phyloP scores from a whole-genome alignment of 805 yeast species.

The Zygotorulaspora florentina region DNA sequence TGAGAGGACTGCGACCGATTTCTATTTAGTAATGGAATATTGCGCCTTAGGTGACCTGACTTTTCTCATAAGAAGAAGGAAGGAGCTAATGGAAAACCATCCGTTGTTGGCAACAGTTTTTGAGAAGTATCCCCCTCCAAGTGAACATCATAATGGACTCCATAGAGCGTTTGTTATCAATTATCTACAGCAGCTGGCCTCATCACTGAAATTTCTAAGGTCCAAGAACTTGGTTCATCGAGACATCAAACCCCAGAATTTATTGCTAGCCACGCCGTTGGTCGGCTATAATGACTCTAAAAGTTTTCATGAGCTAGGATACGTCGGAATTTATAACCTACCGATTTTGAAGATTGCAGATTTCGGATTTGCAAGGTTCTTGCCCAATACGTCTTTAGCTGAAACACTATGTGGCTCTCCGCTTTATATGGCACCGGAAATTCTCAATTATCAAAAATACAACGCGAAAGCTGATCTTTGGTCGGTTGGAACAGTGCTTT shows the following conservation, averaged over 20 bases:
- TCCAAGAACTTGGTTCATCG: slow-evolving; percentile 84
- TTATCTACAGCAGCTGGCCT: slow-evolving; percentile 79
- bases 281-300: slow-evolving; percentile 46
- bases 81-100: slow-evolving; percentile 65
- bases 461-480: slow-evolving; percentile 96
- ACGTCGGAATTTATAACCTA: slow-evolving; percentile 78
- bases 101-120: slow-evolving; percentile 75
- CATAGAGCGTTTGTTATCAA: slow-evolving; percentile 75
- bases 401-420: slow-evolving; percentile 98
- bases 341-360: slow-evolving; percentile 94
- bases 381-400: slow-evolving; percentile 91
- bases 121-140: slow-evolving; percentile 78
- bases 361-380: slow-evolving; percentile 93
- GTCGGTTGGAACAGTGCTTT: slow-evolving; percentile 96
- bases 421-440: slow-evolving; percentile 98
- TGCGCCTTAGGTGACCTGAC: slow-evolving; percentile 94
- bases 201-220: slow-evolving; percentile 79
- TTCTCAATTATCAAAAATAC: slow-evolving; percentile 87
- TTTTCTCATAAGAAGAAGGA: slow-evolving; percentile 73
- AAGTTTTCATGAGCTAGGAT: slow-evolving; percentile 54
- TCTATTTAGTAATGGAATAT: slow-evolving; percentile 92
- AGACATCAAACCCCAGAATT: slow-evolving; percentile 87
- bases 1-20: slow-evolving; percentile 69
- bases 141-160: slow-evolving; percentile 67
- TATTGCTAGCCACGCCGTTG: slow-evolving; percentile 70